phyloP scores from a whole-genome alignment of 495 filamentous ascomycete genomes.

The Daldinia grandis region DNA sequence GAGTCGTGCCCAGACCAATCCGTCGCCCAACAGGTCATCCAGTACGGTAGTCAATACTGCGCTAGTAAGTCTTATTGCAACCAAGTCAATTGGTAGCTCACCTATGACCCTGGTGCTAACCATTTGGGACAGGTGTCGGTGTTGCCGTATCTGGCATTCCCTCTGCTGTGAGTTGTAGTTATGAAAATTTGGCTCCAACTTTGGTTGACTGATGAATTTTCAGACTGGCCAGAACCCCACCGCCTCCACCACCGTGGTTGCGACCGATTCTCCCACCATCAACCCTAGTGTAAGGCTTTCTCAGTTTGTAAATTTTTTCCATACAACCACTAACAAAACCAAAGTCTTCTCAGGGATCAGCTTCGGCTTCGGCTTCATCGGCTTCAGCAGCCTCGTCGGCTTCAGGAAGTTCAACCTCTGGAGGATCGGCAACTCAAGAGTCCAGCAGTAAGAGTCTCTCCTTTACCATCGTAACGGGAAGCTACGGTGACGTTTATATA shows the following conservation, averaged over 20 bases:
- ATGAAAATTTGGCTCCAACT: neutral
- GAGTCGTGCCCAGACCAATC: conserved; percentile 64
- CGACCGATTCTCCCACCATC: conserved; percentile 33
- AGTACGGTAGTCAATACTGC: conserved; percentile 49
- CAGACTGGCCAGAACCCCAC: conserved; percentile 29
- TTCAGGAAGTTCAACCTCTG: conserved; percentile 39
- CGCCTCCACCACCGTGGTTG: conserved; percentile 32
- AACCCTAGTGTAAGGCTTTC: conserved; percentile 14
- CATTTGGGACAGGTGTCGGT: conserved; percentile 29
- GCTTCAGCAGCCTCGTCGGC: neutral
- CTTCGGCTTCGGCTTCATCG: neutral
- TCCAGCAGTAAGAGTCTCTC: conserved; percentile 10
- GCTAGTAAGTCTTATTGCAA: conserved; percentile 29
- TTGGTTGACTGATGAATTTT: neutral
- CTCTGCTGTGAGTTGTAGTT: conserved; percentile 34
- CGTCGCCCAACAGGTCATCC: conserved; percentile 44
- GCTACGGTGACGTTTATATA: conserved; percentile 18
- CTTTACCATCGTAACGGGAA: conserved; percentile 17
- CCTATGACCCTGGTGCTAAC: conserved; percentile 8
- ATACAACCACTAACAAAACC: conserved; percentile 5
- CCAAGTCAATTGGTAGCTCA: neutral
- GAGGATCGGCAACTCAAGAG: conserved; percentile 2
- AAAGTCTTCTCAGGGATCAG: conserved; percentile 15
- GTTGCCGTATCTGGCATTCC: conserved; percentile 39
- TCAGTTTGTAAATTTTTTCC: neutral